Percentiles rank a stretch among this genome's conserved stretches.
These are phyloP conservation scores for Hymenoscyphus infarciens DNA, from an alignment of 2,329 filamentous ascomycete genomes.

Conservation along the genomic window DNA sequence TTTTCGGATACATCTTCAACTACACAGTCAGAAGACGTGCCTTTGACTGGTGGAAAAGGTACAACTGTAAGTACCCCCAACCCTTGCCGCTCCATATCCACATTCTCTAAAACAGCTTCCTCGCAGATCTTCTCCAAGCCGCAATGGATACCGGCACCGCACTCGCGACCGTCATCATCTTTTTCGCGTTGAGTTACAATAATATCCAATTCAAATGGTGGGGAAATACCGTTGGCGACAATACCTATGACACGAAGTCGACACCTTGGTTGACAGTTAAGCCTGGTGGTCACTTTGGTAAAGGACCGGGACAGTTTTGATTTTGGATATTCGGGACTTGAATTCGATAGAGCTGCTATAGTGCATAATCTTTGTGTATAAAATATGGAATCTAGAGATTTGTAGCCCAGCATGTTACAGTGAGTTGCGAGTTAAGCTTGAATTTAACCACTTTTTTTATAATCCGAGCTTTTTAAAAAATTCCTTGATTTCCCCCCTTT, in stretches of 20 bases:
- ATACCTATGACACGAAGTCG: slow-evolving; percentile 37
- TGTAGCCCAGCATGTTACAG: too few species aligned
- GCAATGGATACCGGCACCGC: slow-evolving; percentile 67
- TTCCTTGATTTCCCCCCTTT: too few species aligned
- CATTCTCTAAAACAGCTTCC: background rate
- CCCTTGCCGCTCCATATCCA: background rate
- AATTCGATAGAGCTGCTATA: background rate
- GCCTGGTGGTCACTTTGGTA: slow-evolving; percentile 33
- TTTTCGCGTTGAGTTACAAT: slow-evolving; percentile 58
- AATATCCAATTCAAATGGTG: slow-evolving; percentile 60
- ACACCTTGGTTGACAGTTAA: slow-evolving; percentile 36
- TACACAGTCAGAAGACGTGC: slow-evolving; percentile 61
- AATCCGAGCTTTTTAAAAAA: too few species aligned
- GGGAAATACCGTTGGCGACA: slow-evolving; percentile 46
- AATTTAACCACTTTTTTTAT: too few species aligned
- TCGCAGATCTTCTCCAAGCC: slow-evolving; percentile 58
- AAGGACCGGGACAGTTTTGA: slow-evolving; percentile 34
- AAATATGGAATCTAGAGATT: too few species aligned
- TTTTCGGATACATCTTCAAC: slow-evolving; percentile 64
- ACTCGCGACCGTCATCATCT: slow-evolving; percentile 64
- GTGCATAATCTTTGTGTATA: too few species aligned
- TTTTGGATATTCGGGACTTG: background rate
- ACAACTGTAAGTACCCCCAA: slow-evolving; percentile 49
- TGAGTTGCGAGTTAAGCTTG: too few species aligned
- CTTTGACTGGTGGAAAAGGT: slow-evolving; percentile 71